A percentile compares a stretch with the other conserved stretches of the same genome.
These are phyloP conservation scores for Citrus trifoliata DNA, from an alignment of 345 rosid species.

Conservation along the genomic window DNA sequence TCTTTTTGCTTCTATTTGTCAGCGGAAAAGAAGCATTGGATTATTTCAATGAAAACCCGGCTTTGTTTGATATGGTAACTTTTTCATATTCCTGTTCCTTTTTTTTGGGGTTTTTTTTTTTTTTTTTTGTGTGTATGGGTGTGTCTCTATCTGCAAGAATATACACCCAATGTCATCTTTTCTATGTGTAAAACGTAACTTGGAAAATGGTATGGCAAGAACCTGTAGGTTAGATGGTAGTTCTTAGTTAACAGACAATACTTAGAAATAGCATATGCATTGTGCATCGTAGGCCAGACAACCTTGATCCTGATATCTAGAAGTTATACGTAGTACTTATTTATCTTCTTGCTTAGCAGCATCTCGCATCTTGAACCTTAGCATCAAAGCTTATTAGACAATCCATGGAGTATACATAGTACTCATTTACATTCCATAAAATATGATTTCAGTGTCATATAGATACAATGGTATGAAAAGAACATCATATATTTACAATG, in stretches of 20 bases:
- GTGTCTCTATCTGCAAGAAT: not conserved
- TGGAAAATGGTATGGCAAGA: not conserved
- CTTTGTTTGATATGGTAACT: constrained; percentile 75
- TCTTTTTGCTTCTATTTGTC: constrained; percentile 10
- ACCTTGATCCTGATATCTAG: not conserved
- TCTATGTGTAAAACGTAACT: not conserved
- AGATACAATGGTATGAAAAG: not conserved
- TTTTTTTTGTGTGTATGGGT: no score
- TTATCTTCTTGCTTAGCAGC: not conserved
- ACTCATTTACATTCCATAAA: no score
- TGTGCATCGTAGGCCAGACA: not conserved
- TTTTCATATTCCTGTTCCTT: not conserved
- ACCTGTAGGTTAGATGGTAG: not conserved
- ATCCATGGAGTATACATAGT: not conserved
- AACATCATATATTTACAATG: not conserved
- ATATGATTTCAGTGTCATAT: not conserved
- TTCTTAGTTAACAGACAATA: not conserved
- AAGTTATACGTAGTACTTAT: not conserved
- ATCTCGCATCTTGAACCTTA: not conserved
- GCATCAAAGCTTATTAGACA: not conserved
- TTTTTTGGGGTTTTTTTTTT: no score
- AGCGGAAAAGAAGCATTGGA: constrained; percentile 84
- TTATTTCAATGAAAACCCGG: constrained; percentile 78
- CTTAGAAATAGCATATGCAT: not conserved
- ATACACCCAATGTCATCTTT: not conserved